Percentiles rank a stretch among this genome's conserved stretches.
These are phyloP conservation scores for Tephrocybe rancida DNA, from an alignment of 768 basidiomycete species.

Conservation along the genomic window DNA sequence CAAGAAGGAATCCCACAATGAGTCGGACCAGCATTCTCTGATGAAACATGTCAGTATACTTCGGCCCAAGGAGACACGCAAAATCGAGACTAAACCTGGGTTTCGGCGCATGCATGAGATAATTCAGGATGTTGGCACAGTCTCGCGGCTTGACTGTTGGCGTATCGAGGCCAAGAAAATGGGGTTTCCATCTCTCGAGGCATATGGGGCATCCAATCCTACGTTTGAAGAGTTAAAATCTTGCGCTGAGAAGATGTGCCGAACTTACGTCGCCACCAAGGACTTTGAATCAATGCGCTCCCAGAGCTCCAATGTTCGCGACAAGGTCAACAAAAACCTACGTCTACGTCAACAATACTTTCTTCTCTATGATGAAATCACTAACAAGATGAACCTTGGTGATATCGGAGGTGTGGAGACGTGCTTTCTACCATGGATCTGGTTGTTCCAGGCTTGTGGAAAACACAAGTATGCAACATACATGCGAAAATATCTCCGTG, in stretches of 20 bases:
- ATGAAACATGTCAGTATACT: conserved; percentile 10
- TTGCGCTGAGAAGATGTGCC: too few relatives aligned
- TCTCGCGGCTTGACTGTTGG: conserved; percentile 31
- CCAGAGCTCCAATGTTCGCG: too few relatives aligned
- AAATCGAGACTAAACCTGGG: conserved; percentile 31
- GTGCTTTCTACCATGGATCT: conserved; percentile 26
- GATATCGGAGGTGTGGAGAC: conserved; percentile 35
- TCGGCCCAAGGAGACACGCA: conserved; percentile 32
- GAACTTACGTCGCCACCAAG: too few relatives aligned
- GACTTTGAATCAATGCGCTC: too few relatives aligned
- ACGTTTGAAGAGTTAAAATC: too few relatives aligned
- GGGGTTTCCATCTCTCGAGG: too few relatives aligned
- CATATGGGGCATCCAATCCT: too few relatives aligned
- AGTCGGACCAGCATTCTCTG: not conserved
- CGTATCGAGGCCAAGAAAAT: conserved; percentile 12
- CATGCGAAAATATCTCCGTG: too few relatives aligned
- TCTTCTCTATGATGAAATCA: conserved; percentile 28
- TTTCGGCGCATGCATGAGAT: conserved; percentile 39
- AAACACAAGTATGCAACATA: conserved; percentile 32
- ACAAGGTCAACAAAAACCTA: too few relatives aligned
- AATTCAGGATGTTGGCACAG: conserved; percentile 30
- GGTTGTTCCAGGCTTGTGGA: conserved; percentile 27
- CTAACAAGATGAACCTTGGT: conserved; percentile 25
- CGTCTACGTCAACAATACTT: too few relatives aligned
- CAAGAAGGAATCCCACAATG: conserved; percentile 1